These are phyloP conservation scores for Kwoniella mangroviensis DNA, from an alignment of 768 basidiomycete genomes.

Conservation along the genomic window DNA sequence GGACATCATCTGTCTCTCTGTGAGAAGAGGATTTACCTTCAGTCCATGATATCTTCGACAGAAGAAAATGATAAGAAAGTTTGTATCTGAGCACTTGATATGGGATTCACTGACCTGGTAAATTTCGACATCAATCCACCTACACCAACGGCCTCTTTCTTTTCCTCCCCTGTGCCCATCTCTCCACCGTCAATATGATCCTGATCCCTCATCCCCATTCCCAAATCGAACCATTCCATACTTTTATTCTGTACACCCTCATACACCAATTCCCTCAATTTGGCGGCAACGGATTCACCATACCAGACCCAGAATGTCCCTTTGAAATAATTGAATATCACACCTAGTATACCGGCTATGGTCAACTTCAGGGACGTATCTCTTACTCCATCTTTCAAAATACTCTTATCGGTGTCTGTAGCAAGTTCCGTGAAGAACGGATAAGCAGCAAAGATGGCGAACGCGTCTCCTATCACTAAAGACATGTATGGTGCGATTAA, in stretches of 20 bases:
- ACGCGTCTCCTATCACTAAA: slow-evolving; percentile 74
- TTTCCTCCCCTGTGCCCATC: slow-evolving; percentile 49
- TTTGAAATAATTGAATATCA: slow-evolving; percentile 75
- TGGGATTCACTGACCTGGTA: slow-evolving; percentile 64
- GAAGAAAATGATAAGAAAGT: too few species aligned
- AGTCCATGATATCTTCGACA: too few species aligned
- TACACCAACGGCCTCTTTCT: slow-evolving; percentile 70
- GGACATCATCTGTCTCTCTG: slow-evolving; percentile 94
- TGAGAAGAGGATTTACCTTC: neutral
- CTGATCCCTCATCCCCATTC: slow-evolving; percentile 63
- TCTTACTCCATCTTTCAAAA: slow-evolving; percentile 40
- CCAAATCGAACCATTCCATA: slow-evolving; percentile 89
- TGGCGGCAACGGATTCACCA: slow-evolving; percentile 77
- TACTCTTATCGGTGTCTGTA: slow-evolving; percentile 38
- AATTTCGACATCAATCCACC: slow-evolving; percentile 94
- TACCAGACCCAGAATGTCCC: slow-evolving; percentile 83
- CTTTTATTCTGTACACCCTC: slow-evolving; percentile 69
- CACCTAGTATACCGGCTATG: slow-evolving; percentile 46
- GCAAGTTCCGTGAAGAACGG: slow-evolving; percentile 55
- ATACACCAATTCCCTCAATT: slow-evolving; percentile 72
- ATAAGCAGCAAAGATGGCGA: slow-evolving; percentile 72
- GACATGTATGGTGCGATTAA: slow-evolving; percentile 87
- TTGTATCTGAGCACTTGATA: neutral
- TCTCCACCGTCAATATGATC: slow-evolving; percentile 7
- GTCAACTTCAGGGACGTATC: slow-evolving; percentile 52